Evolutionary conservation across 768 basidiomycete genomes (phyloP).

Genomic region (Termitomyces sp.): DNA sequence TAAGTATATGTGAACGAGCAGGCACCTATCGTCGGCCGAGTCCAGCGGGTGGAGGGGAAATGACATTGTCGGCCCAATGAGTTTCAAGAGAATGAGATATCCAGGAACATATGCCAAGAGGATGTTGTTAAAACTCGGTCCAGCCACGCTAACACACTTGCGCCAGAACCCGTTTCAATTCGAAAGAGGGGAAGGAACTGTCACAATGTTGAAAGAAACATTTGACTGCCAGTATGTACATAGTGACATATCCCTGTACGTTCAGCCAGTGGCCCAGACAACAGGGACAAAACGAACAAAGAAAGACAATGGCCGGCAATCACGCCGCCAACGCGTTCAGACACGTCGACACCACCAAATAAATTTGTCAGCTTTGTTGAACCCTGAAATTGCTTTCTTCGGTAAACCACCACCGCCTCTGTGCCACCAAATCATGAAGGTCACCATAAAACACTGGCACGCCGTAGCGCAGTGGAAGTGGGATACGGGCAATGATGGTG

Average conservation of each 20-base stretch:
- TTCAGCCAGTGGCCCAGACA: neutral
- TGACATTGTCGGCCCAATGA: neutral
- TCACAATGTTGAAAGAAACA: neutral
- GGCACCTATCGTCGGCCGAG: neutral
- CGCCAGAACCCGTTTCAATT: too few species aligned
- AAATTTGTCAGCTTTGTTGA: slow-evolving; percentile 18
- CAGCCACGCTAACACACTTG: neutral
- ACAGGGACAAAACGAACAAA: neutral
- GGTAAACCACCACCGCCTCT: neutral
- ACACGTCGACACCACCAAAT: slow-evolving; percentile 20
- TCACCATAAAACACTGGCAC: slow-evolving; percentile 82
- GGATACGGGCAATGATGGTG: slow-evolving; percentile 51
- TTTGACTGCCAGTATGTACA: neutral
- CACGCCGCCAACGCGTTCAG: slow-evolving; percentile 8
- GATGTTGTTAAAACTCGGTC: neutral
- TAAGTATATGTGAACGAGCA: neutral
- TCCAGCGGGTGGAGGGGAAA: neutral
- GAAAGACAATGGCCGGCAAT: slow-evolving; percentile 8
- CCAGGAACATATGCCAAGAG: neutral
- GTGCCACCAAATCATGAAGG: slow-evolving; percentile 55
- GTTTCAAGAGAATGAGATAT: neutral
- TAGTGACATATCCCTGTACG: neutral
- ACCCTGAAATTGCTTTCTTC: neutral
- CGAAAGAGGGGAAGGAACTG: too few species aligned
- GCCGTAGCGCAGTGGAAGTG: slow-evolving; percentile 90